Conservation (phyloP, 768 basidiomycete genomes). For the Hydnum rufescens region DNA sequence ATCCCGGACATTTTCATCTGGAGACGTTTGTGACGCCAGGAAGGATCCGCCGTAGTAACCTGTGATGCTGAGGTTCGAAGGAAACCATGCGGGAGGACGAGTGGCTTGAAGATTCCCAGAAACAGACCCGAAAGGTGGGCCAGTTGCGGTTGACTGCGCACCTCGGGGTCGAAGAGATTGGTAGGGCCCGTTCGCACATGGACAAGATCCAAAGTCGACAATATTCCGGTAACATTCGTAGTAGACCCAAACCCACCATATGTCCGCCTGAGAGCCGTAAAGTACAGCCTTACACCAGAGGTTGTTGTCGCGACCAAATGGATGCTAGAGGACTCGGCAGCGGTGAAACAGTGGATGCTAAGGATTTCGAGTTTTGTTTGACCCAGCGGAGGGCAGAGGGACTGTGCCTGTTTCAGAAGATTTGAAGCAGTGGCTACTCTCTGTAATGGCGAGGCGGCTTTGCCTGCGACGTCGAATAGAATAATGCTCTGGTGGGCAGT, state of each 20-base stretch:
- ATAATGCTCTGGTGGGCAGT: conserved; percentile 45
- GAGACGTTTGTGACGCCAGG: conserved; percentile 43
- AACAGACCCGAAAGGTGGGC: not conserved
- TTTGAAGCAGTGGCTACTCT: conserved; percentile 21
- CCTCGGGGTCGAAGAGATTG: conserved; percentile 60
- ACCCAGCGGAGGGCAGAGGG: conserved; percentile 45
- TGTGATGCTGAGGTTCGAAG: conserved; percentile 19
- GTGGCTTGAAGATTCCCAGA: not conserved
- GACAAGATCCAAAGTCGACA: conserved; percentile 36
- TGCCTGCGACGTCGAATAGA: conserved; percentile 29
- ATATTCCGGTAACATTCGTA: conserved; percentile 11
- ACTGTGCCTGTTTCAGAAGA: conserved; percentile 53
- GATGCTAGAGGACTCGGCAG: conserved; percentile 43
- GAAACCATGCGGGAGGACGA: not conserved
- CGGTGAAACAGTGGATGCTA: conserved; percentile 46
- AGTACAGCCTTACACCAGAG: conserved; percentile 73
- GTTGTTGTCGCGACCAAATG: conserved; percentile 67
- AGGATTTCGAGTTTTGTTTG: conserved; percentile 52
- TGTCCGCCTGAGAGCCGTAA: conserved; percentile 22
- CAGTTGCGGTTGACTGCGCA: conserved; percentile 26
- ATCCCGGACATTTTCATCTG: conserved; percentile 54
- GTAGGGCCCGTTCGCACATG: conserved; percentile 67
- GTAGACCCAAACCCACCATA: conserved; percentile 3
- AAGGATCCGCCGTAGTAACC: conserved; percentile 48
- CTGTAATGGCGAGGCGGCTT: not conserved